Evolutionary conservation across 2,329 filamentous ascomycete genomes (phyloP), one percentile per base, ranked within the genome.

Genomic region (Hymenoscyphus repandus): DNA sequence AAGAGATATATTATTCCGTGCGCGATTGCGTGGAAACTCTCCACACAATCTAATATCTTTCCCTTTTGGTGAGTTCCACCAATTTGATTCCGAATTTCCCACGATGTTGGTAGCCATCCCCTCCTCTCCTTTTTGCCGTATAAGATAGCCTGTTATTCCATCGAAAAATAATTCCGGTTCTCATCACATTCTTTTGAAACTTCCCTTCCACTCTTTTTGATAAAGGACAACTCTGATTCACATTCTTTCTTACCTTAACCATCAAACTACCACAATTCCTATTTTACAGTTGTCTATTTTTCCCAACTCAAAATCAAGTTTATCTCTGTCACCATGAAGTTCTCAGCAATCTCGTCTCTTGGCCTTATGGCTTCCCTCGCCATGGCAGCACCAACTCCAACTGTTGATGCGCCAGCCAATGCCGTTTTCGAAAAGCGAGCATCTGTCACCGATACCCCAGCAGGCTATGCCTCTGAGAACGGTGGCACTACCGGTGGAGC

Each of bases 401-500:
- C 74, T 10, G 66, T 70, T 13, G 36, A 54, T 15, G 53, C 72
- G 70, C 49, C 66, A 77, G 56, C 68, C 73, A 17, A 74, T 27
- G 48, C 42, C 22, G 45, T 38, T 11, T 38, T 51, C 18, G 45
- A 66, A 64, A 78, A 78, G 66, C 74, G 77, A 40, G 72, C 71
- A 55, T 3, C 34, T 41, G 22, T 27, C 12, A 40, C 15, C 15
- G 15, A 47, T 20, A 43, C 47, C 12, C 47, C 47, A 43, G 46
- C 11, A 12, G 74, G 74, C 20, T 77, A 72, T 56, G 73, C 70
- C 41, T 70, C 49, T 6, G n/a, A 37, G 17, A 51, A 51, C 10
- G 52, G 72, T 36, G 73, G 74, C 51, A 81, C 78, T 3, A 80
- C 72, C 5, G 79, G 78, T 47, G 78, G 79, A 45, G 67, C 71